A percentile compares a stretch with the other conserved stretches of the same genome.
Evolutionary conservation across 116 monocot species (phyloP).

Genomic region (Phalaenopsis hybrid): DNA sequence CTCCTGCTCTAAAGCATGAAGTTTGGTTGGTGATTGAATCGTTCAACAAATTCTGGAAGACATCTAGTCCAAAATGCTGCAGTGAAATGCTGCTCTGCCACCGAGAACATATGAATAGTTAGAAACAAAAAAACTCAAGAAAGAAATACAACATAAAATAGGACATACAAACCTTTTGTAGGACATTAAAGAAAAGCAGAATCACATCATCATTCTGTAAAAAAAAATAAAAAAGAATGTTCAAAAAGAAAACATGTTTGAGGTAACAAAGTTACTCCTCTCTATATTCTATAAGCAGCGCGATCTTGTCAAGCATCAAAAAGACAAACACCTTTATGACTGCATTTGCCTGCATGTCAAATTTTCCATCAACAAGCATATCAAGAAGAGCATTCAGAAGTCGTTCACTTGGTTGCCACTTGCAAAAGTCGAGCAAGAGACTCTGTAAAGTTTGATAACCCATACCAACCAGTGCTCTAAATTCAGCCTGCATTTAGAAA

Average conservation of each 20-base stretch:
- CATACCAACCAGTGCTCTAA: constrained; percentile 76
- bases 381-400: constrained; percentile 83
- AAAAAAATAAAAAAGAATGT: constrained; percentile 14
- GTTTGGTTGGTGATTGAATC: constrained; percentile 79
- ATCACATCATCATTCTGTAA: constrained; percentile 92
- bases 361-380: constrained; percentile 97
- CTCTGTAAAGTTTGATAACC: constrained; percentile 97
- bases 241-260: background rate
- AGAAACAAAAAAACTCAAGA: background rate
- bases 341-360: constrained; percentile 31
- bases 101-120: constrained; percentile 22
- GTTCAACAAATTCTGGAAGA: constrained; percentile 58
- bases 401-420: constrained; percentile 55
- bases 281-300: background rate
- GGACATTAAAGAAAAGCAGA: constrained; percentile 59
- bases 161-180: constrained; percentile 65
- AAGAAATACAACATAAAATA: background rate
- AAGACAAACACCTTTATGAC: constrained; percentile 55
- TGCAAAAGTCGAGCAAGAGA: constrained; percentile 81
- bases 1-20: constrained; percentile 71
- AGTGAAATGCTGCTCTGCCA: constrained; percentile 79
- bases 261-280: background rate
- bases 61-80: constrained; percentile 79
- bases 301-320: background rate
- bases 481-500: constrained; percentile 49